Base-by-base conservation (phyloP, 129 eudicot species). In the Artemisia argyi region DNA sequence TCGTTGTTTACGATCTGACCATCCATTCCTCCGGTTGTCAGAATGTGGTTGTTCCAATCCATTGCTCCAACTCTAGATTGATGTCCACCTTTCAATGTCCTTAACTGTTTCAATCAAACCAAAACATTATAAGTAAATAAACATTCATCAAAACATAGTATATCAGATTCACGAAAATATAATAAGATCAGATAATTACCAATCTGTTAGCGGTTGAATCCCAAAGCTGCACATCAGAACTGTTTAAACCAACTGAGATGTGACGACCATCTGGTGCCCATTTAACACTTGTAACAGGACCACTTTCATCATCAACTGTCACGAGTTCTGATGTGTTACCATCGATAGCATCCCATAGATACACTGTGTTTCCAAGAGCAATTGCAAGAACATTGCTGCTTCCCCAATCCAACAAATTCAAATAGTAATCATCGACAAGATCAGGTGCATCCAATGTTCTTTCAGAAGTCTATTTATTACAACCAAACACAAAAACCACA, bases 21-120 rank as follows among this genome's bases (percentile, higher is more conserved):
- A 18, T 94, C 99, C 97, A 90, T 94, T 56, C 97, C 96, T 67
- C 98, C 98, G 1, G 96, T 87, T 3, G 97, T 90, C 78, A 93
- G 74, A 49, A 94, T 84, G 76, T 90, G 89, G 62, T 73, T 84
- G 89, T 90, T 94, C 97, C 98, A 94, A 44, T 88, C 98, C n/a
- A 90, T 20, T 8, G 98, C 81, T 39, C 98, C 97, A 11, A 94
- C 96, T 22, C 97, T 80, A 11, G 96, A 83, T 22, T 54, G 57
- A 69, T 94, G 98, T 73, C 95, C 80, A 3, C 93, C 98, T 83
- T 61, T 85, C 81, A 93, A 63, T 3, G 92, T 90, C 69, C 98
- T 82, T 57, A 94, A 73, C 97, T 94, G 89, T 76, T 22, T 14
- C 26, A 68, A 67, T 56, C 53, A 46, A 19, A 52, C 19, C 19